These are phyloP conservation scores for Rhexocercosporidium sp. DNA, from an alignment of 2,329 filamentous ascomycete genomes.

Conservation along the genomic window DNA sequence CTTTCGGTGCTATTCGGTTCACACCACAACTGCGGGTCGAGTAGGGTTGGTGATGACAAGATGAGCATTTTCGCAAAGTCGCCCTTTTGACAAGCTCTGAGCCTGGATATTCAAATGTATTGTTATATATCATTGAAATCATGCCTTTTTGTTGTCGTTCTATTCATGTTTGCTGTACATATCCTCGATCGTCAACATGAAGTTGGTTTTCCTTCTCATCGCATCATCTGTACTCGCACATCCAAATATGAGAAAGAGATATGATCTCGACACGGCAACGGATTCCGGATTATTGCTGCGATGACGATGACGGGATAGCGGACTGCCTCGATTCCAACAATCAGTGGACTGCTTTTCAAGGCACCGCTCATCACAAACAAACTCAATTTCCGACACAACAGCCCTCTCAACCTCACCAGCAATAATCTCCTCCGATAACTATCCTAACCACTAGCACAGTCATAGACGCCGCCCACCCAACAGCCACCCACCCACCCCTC, in stretches of 20 bases:
- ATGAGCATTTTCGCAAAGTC: too few relatives aligned
- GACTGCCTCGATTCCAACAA: not conserved
- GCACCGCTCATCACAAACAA: not conserved
- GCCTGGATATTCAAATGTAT: too few relatives aligned
- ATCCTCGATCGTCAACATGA: not conserved
- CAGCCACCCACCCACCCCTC: not conserved
- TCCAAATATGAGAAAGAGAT: not conserved
- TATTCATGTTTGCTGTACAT: not conserved
- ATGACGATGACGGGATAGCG: not conserved
- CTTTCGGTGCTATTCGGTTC: too few relatives aligned
- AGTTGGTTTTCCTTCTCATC: not conserved
- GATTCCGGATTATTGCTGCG: not conserved
- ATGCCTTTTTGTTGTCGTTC: too few relatives aligned
- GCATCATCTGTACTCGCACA: not conserved
- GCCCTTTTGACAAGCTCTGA: too few relatives aligned
- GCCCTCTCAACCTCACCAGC: too few relatives aligned
- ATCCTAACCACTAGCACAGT: not conserved
- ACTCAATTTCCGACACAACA: not conserved
- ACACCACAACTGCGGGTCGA: too few relatives aligned
- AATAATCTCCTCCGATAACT: not conserved
- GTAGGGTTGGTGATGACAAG: too few relatives aligned
- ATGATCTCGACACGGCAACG: not conserved
- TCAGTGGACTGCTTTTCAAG: not conserved
- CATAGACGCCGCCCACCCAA: not conserved
- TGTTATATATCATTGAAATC: too few relatives aligned